Percentiles rank a stretch among this genome's conserved stretches.
phyloP scores from a whole-genome alignment of 352 stramenopile genomes.

The Globisporangium viniferum region DNA sequence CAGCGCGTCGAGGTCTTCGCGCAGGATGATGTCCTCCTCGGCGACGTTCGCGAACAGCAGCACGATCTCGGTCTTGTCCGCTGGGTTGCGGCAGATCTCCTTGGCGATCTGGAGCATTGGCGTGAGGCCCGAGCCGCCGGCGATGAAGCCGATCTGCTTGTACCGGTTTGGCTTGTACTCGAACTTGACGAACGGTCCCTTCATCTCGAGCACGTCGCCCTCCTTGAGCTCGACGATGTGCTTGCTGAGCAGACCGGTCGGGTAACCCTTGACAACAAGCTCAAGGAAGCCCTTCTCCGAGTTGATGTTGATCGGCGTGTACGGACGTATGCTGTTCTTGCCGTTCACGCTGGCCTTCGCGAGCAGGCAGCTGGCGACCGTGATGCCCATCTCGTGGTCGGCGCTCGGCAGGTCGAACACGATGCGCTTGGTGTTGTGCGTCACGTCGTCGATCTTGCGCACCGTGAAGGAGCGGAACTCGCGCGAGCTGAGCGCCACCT shows the following conservation, averaged over 20 bases:
- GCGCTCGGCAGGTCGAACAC: slow-evolving; percentile 58
- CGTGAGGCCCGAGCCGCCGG: slow-evolving; percentile 88
- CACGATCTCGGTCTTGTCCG: slow-evolving; percentile 82
- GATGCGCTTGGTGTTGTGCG: slow-evolving; percentile 79
- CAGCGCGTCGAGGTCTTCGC: slow-evolving; percentile 81
- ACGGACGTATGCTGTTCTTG: slow-evolving; percentile 79
- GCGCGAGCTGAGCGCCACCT: slow-evolving; percentile 51
- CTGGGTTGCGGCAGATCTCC: slow-evolving; percentile 78
- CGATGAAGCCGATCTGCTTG: slow-evolving; percentile 88
- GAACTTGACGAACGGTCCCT: slow-evolving; percentile 88
- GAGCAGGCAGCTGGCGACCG: slow-evolving; percentile 53
- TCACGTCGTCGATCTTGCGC: slow-evolving; percentile 61
- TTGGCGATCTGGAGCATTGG: slow-evolving; percentile 89
- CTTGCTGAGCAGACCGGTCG: slow-evolving; percentile 78
- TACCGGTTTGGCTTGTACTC: slow-evolving; percentile 85
- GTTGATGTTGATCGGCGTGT: slow-evolving; percentile 88
- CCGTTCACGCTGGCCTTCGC: slow-evolving; percentile 68
- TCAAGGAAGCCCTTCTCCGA: slow-evolving; percentile 80
- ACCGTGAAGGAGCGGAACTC: slow-evolving; percentile 80
- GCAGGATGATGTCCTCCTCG: slow-evolving; percentile 88
- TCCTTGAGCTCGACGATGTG: slow-evolving; percentile 83
- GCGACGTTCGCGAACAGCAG: slow-evolving; percentile 85
- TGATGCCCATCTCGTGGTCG: slow-evolving; percentile 66
- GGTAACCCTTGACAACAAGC: slow-evolving; percentile 90
- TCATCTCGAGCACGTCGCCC: slow-evolving; percentile 88